A percentile compares a stretch with the other conserved stretches of the same genome.
These are phyloP conservation scores for Coniochaeta hoffmannii DNA, from an alignment of 2,329 filamentous ascomycete genomes.

Conservation along the genomic window DNA sequence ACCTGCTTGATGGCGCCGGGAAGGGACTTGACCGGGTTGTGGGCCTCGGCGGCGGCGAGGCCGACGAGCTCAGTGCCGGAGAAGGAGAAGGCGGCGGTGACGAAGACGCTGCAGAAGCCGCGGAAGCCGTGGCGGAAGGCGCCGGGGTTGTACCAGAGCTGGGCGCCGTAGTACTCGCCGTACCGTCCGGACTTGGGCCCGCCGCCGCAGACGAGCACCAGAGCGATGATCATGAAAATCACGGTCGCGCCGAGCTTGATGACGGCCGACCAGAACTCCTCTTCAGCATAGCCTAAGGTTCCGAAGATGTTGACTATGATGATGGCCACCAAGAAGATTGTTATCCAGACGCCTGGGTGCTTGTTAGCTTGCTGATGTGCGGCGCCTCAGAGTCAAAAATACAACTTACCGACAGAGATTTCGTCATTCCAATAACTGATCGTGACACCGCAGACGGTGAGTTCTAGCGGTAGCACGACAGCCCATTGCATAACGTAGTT, in stretches of 20 bases:
- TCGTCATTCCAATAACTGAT: conserved; percentile 43
- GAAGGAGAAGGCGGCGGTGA: conserved; percentile 63
- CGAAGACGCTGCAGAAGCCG: conserved; percentile 61
- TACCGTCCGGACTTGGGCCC: conserved; percentile 38
- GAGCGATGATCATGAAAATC: conserved; percentile 54
- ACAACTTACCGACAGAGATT: conserved; percentile 27
- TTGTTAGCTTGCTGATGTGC: conserved; percentile 1
- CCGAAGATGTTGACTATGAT: conserved; percentile 48
- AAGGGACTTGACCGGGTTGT: conserved; percentile 61
- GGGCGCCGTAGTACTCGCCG: conserved; percentile 33
- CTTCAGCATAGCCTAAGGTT: conserved; percentile 43
- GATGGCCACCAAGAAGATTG: conserved; percentile 42
- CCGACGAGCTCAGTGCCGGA: conserved; percentile 63
- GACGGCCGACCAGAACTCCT: conserved; percentile 47
- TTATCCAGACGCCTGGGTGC: conserved; percentile 39
- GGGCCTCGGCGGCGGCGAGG: conserved; percentile 61
- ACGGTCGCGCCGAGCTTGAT: conserved; percentile 51
- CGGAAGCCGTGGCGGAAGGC: conserved; percentile 63
- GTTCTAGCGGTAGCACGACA: conserved; percentile 40
- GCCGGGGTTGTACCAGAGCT: conserved; percentile 33
- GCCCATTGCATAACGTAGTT: conserved; percentile 43
- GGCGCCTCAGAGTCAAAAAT: neutral
- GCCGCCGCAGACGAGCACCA: conserved; percentile 51
- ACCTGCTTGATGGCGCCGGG: conserved; percentile 76
- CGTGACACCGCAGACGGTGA: conserved; percentile 43